Evolutionary conservation across 441 rosid genomes (phyloP).

Genomic region (Gossypium gossypioides): DNA sequence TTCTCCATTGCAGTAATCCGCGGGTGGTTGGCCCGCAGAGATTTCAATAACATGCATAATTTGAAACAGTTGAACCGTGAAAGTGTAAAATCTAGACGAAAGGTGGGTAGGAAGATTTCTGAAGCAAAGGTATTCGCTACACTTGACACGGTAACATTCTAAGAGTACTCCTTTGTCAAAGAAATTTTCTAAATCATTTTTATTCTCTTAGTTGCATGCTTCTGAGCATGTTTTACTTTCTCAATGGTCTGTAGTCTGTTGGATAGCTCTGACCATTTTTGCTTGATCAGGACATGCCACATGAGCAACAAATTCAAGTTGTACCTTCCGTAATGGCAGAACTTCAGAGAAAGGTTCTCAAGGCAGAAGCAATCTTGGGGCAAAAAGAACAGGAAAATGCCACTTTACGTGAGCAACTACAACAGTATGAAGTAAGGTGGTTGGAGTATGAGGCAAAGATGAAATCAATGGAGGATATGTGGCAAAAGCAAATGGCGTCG

Average conservation of each 20-base stretch:
- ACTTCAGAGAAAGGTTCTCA: slow-evolving; percentile 58
- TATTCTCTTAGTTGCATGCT: background rate
- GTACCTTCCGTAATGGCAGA: slow-evolving; percentile 35
- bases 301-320: slow-evolving; percentile 31
- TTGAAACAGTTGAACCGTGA: slow-evolving; percentile 25
- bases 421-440: slow-evolving; percentile 20
- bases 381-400: slow-evolving; percentile 80
- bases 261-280: slow-evolving; percentile 2
- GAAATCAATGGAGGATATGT: background rate
- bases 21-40: slow-evolving; percentile 73
- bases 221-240: slow-evolving; percentile 7
- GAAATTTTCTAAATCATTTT: background rate
- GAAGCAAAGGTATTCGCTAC: slow-evolving; percentile 57
- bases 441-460: slow-evolving; percentile 22
- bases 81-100: slow-evolving; percentile 26
- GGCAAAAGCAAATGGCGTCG: background rate
- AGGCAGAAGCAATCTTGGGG: slow-evolving; percentile 58
- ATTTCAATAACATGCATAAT: slow-evolving; percentile 32
- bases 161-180: background rate
- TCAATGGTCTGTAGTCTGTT: slow-evolving; percentile 1
- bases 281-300: slow-evolving; percentile 42
- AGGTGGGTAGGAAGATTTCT: slow-evolving; percentile 37
- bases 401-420: slow-evolving; percentile 61
- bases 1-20: slow-evolving; percentile 49
- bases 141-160: background rate